phyloP scores from a whole-genome alignment of 768 basidiomycete genomes.

The Sporobolomyces phaffii region DNA sequence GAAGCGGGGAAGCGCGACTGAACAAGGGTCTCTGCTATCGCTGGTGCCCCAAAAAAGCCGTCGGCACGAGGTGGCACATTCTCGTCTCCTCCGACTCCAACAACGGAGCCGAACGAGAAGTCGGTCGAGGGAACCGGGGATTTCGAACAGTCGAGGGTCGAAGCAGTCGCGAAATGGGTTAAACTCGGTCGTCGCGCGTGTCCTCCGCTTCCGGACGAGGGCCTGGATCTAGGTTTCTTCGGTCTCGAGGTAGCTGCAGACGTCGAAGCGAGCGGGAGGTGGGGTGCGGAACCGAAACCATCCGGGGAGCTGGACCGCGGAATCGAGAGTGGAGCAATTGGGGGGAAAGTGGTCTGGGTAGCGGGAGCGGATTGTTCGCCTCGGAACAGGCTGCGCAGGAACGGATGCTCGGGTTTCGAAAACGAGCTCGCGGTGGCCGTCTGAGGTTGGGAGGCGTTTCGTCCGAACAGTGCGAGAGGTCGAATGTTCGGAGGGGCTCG shows the following conservation, averaged over 20 bases:
- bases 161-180: constrained; percentile 8
- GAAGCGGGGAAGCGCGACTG: neutral
- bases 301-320: constrained; percentile 13
- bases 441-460: constrained; percentile 8
- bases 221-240: neutral
- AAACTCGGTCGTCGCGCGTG: constrained; percentile 4
- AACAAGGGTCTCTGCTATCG: neutral
- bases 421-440: neutral
- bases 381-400: constrained; percentile 25
- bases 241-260: neutral
- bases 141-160: constrained; percentile 2
- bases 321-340: constrained; percentile 21
- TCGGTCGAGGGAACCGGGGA: neutral
- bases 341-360: constrained; percentile 27
- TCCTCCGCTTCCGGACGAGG: neutral
- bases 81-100: neutral
- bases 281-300: neutral
- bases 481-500: constrained; percentile 4
- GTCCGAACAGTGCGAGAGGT: constrained; percentile 14
- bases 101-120: neutral
- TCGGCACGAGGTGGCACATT: neutral
- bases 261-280: neutral
- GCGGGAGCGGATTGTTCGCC: constrained; percentile 16
- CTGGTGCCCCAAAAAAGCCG: neutral
- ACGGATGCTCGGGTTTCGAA: constrained; percentile 9